phyloP scores from a whole-genome alignment of 192 early-diverging fungal species.

The Coemansia sp. region DNA sequence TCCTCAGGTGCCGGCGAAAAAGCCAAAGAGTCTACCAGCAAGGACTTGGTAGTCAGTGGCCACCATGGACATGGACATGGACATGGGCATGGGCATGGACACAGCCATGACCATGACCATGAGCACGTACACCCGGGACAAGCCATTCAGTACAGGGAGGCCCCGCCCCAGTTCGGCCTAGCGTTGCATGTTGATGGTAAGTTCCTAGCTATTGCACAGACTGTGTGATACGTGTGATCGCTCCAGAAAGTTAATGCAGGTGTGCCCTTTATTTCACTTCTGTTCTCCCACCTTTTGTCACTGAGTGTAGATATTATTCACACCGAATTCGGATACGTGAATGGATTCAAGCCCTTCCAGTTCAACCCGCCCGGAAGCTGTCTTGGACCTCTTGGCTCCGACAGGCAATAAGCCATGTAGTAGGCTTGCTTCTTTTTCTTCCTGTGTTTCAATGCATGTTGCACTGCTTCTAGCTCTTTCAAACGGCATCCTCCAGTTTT shows the following conservation, averaged over 20 bases:
- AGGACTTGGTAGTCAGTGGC: conserved; percentile 12
- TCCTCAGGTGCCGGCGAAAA: neutral
- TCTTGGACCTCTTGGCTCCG: conserved; percentile 38
- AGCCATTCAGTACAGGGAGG: conserved; percentile 48
- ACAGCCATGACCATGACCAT: conserved; percentile 29
- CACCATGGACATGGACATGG: conserved; percentile 29
- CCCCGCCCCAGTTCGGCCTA: conserved; percentile 54
- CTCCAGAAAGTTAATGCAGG: neutral
- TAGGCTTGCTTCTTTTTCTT: neutral
- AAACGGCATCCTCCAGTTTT: neutral
- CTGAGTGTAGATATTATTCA: conserved; percentile 52
- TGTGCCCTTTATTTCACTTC: no score
- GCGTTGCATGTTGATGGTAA: conserved; percentile 56
- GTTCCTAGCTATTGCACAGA: conserved; percentile 3
- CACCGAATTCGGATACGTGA: conserved; percentile 52
- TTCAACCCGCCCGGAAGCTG: conserved; percentile 57
- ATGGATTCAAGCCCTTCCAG: conserved; percentile 57
- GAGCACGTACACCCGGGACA: conserved; percentile 41
- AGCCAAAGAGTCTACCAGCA: conserved; percentile 6
- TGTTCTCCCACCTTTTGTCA: neutral
- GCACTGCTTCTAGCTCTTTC: neutral
- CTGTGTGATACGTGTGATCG: neutral
- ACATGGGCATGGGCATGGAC: conserved; percentile 28
- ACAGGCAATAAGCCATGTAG: neutral
- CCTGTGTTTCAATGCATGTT: neutral